These are phyloP conservation scores for Calocybe cyanea DNA, from an alignment of 768 basidiomycete genomes.

Conservation along the genomic window DNA sequence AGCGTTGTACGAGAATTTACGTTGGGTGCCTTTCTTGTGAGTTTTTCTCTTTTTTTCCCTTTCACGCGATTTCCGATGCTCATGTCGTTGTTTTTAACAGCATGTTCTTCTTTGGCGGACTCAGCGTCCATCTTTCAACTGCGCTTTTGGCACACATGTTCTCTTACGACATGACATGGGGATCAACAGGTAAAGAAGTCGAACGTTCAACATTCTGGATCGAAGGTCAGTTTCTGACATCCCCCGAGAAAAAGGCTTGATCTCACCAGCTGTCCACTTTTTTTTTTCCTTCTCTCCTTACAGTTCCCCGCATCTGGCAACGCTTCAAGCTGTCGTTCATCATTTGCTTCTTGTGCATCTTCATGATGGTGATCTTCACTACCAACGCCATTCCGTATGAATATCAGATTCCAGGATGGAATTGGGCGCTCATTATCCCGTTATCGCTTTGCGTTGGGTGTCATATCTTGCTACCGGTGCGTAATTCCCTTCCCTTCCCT, in stretches of 20 bases:
- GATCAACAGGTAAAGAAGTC: constrained; percentile 71
- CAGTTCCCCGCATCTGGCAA: constrained; percentile 74
- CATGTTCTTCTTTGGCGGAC: constrained; percentile 73
- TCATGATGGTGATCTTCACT: constrained; percentile 59
- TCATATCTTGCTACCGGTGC: constrained; percentile 69
- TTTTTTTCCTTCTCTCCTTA: background rate
- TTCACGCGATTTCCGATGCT: background rate
- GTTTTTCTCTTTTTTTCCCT: constrained; percentile 23
- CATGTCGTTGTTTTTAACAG: constrained; percentile 30
- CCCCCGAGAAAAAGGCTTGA: background rate
- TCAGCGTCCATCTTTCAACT: constrained; percentile 68
- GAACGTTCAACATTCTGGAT: constrained; percentile 87
- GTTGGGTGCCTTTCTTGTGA: constrained; percentile 73
- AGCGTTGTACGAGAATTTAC: constrained; percentile 53
- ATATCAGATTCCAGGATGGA: constrained; percentile 61
- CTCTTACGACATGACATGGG: constrained; percentile 61
- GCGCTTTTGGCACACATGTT: constrained; percentile 67
- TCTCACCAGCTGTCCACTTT: background rate
- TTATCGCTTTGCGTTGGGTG: constrained; percentile 63
- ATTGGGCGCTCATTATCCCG: constrained; percentile 75
- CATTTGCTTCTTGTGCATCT: constrained; percentile 55
- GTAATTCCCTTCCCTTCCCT: constrained; percentile 18
- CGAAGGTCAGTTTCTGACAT: constrained; percentile 38
- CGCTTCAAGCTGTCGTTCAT: constrained; percentile 75
- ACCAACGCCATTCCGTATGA: constrained; percentile 53